Evolutionary conservation across 2,329 filamentous ascomycete species (phyloP).

Genomic region (Colletotrichum tamarilloi): DNA sequence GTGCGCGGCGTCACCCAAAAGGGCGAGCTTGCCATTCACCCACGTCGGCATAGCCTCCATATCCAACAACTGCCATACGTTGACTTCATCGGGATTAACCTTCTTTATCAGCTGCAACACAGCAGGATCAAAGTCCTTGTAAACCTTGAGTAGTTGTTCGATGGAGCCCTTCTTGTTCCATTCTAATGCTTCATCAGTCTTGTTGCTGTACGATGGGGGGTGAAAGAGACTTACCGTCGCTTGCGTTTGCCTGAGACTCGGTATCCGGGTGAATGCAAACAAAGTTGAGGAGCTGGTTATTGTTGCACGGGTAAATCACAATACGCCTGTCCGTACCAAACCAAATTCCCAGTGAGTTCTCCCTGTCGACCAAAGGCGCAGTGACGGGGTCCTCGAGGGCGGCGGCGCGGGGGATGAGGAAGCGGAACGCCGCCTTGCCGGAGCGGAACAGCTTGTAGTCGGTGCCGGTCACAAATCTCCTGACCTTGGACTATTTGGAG

Average conservation of each 20-base stretch:
- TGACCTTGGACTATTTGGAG: conserved; percentile 37
- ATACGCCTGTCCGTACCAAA: conserved; percentile 54
- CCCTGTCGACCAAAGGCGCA: conserved; percentile 43
- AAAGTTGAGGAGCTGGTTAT: conserved; percentile 59
- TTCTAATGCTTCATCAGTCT: conserved; percentile 38
- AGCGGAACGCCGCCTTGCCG: conserved; percentile 67
- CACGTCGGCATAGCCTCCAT: conserved; percentile 69
- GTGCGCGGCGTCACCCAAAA: conserved; percentile 76
- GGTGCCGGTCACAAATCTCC: conserved; percentile 40
- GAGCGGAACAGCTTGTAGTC: conserved; percentile 50
- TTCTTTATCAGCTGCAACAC: conserved; percentile 53
- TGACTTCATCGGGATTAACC: conserved; percentile 57
- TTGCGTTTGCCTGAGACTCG: conserved; percentile 47
- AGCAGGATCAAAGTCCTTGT: conserved; percentile 54
- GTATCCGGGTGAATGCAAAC: conserved; percentile 62
- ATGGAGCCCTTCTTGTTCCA: conserved; percentile 53
- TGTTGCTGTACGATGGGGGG: background rate
- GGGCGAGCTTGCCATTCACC: conserved; percentile 62
- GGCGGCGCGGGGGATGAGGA: conserved; percentile 53
- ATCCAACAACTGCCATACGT: conserved; percentile 70
- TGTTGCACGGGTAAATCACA: conserved; percentile 59
- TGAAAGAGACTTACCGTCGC: conserved; percentile 43
- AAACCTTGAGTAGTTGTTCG: conserved; percentile 50
- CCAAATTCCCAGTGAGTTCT: conserved; percentile 51
- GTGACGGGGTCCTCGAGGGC: conserved; percentile 48